These are phyloP conservation scores for Fonsecaea erecta DNA, from an alignment of 2,329 filamentous ascomycete species.

Conservation along the genomic window DNA sequence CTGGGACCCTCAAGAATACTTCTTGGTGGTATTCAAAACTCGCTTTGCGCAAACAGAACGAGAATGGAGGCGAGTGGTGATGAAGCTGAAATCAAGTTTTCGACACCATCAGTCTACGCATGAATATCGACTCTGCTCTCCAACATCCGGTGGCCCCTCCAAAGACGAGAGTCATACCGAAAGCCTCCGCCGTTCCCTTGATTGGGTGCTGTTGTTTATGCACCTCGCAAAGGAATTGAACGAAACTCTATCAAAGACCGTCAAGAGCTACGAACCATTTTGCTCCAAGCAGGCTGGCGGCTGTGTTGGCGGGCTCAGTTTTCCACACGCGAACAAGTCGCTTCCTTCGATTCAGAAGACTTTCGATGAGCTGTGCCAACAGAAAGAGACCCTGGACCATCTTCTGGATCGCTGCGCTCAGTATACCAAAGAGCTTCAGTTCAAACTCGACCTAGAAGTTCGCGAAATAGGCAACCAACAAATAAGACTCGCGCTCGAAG, in stretches of 20 bases:
- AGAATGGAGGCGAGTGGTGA: not conserved
- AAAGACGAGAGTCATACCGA: not conserved
- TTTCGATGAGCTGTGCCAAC: not conserved
- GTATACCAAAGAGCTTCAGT: not conserved
- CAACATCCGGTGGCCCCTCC: not conserved
- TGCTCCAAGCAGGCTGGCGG: not conserved
- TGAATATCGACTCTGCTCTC: not conserved
- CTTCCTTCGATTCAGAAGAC: slow-evolving; percentile 1
- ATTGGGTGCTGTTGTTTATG: not conserved
- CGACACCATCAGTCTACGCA: not conserved
- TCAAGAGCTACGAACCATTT: not conserved
- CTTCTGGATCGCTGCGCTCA: not conserved
- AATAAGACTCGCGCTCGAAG: not conserved
- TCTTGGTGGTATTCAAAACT: not conserved
- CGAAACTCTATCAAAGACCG: not conserved
- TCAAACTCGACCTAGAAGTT: not conserved
- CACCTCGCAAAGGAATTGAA: not conserved
- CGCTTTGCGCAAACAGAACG: not conserved
- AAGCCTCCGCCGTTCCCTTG: not conserved
- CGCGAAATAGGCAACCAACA: not conserved
- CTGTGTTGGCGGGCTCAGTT: not conserved
- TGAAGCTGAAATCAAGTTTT: not conserved
- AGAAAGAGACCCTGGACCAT: not conserved
- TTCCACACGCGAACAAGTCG: not conserved
- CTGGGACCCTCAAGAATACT: slow-evolving; percentile 10